These are phyloP conservation scores for Penicillium sp. DNA, from an alignment of 2,329 filamentous ascomycete species.

Conservation along the genomic window DNA sequence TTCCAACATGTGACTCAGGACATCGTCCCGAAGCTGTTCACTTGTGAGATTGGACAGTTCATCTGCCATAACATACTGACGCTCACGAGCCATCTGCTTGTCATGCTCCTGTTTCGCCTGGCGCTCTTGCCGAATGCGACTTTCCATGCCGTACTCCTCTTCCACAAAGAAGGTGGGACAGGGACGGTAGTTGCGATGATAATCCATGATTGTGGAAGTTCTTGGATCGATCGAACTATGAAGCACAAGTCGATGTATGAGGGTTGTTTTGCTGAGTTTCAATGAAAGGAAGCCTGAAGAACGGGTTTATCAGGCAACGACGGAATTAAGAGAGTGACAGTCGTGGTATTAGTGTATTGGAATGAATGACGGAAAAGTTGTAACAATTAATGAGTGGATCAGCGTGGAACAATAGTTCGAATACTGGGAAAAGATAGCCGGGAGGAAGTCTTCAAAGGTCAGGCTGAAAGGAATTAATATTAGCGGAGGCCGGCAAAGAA, in stretches of 20 bases:
- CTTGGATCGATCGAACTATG: conserved; percentile 1
- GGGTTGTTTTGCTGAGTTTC: conserved; percentile 26
- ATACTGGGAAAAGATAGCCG: conserved; percentile 32
- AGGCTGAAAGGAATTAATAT: conserved; percentile 36
- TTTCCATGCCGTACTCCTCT: conserved; percentile 52
- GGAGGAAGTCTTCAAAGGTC: conserved; percentile 31
- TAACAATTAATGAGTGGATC: conserved; percentile 50
- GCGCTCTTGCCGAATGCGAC: conserved; percentile 49
- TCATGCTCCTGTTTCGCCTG: conserved; percentile 69
- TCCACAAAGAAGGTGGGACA: conserved; percentile 71
- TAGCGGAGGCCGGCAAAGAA: conserved; percentile 24
- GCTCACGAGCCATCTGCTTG: conserved; percentile 75
- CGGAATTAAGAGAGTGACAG: conserved; percentile 53
- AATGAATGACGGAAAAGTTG: conserved; percentile 59
- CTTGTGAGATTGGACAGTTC: conserved; percentile 82
- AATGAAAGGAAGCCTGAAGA: conserved; percentile 47
- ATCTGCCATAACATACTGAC: conserved; percentile 83
- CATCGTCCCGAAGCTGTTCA: conserved; percentile 91
- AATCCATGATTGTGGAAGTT: conserved; percentile 53
- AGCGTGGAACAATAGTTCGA: conserved; percentile 43
- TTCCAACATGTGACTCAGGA: conserved; percentile 87
- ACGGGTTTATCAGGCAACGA: conserved; percentile 40
- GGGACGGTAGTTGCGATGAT: conserved; percentile 58
- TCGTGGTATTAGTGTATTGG: conserved; percentile 43
- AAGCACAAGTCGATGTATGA: conserved; percentile 13